These are phyloP conservation scores for Cyberlindnera subsufficiens DNA, from an alignment of 805 yeast species.

Conservation along the genomic window DNA sequence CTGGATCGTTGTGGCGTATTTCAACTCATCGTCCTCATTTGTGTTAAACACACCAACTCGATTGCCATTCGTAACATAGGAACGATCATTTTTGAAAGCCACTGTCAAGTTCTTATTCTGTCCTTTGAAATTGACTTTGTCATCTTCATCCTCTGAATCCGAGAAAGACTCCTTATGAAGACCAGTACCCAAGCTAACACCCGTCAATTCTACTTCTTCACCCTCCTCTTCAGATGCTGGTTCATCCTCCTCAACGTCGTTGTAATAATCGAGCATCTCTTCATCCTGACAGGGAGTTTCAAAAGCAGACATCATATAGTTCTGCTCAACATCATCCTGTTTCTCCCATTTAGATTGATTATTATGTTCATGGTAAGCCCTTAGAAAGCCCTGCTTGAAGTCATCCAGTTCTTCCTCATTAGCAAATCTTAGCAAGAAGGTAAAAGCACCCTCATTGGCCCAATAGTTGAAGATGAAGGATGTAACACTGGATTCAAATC, in stretches of 20 bases:
- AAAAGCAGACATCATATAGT: conserved; percentile 53
- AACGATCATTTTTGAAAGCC: conserved; percentile 62
- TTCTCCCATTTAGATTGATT: conserved; percentile 46
- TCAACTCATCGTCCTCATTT: conserved; percentile 42
- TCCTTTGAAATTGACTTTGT: conserved; percentile 26
- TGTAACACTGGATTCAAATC: conserved; percentile 49
- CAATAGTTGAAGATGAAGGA: conserved; percentile 63
- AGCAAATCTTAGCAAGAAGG: conserved; percentile 60
- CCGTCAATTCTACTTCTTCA: conserved; percentile 27
- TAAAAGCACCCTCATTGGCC: conserved; percentile 32
- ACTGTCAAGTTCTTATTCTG: conserved; percentile 64
- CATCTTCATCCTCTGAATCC: conserved; percentile 34
- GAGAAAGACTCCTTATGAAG: conserved; percentile 15
- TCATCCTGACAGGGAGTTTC: conserved; percentile 34
- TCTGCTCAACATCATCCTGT: conserved; percentile 38
- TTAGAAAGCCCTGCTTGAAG: conserved; percentile 50
- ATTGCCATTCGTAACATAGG: conserved; percentile 76
- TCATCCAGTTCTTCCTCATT: conserved; percentile 32
- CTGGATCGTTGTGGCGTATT: conserved; percentile 63
- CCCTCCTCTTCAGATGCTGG: conserved; percentile 26
- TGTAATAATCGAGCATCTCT: conserved; percentile 24
- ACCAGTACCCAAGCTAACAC: conserved; percentile 18
- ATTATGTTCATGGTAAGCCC: conserved; percentile 54
- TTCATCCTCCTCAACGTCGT: conserved; percentile 17
- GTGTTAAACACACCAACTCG: conserved; percentile 75